A percentile compares a stretch with the other conserved stretches of the same genome.
These are phyloP conservation scores for Allantophomopsis lycopodina DNA, from an alignment of 2,329 filamentous ascomycete genomes.

Conservation along the genomic window DNA sequence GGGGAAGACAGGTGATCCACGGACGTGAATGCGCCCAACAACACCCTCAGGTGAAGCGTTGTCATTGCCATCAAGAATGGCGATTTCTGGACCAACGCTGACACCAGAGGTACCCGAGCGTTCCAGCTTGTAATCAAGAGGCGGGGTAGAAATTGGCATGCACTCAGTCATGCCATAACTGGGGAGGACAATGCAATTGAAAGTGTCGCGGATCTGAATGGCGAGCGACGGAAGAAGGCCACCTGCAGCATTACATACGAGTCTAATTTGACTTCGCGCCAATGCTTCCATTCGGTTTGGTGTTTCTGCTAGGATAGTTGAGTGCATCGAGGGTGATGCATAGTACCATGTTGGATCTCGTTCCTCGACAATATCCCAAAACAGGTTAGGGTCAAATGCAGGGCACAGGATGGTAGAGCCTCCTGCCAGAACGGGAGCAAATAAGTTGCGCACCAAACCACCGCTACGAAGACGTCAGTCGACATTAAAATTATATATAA, in stretches of 20 bases:
- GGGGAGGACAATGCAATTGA: conserved; percentile 35
- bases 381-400: conserved; percentile 37
- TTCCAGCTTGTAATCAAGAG: conserved; percentile 34
- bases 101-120: conserved; percentile 38
- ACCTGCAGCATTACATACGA: conserved; percentile 42
- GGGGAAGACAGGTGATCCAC: conserved; percentile 34
- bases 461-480: conserved; percentile 19
- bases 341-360: conserved; percentile 41
- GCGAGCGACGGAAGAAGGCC: conserved; percentile 37
- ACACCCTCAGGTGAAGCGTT: conserved; percentile 15
- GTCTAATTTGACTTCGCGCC: conserved; percentile 27
- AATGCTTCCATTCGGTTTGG: conserved; percentile 24
- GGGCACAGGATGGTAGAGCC: conserved; percentile 39
- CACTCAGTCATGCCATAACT: conserved; percentile 48
- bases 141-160: conserved; percentile 42
- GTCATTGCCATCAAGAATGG: conserved; percentile 30
- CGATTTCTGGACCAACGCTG: conserved; percentile 34
- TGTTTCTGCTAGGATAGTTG: conserved; percentile 34
- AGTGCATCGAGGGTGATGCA: conserved; percentile 42
- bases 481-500: no score
- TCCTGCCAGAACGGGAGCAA: conserved; percentile 37
- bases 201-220: conserved; percentile 30
- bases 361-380: conserved; percentile 38
- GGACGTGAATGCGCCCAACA: conserved; percentile 34
- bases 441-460: conserved; percentile 38